phyloP scores from a whole-genome alignment of 2,329 filamentous ascomycete genomes.

The Dactylellina haptotyla region DNA sequence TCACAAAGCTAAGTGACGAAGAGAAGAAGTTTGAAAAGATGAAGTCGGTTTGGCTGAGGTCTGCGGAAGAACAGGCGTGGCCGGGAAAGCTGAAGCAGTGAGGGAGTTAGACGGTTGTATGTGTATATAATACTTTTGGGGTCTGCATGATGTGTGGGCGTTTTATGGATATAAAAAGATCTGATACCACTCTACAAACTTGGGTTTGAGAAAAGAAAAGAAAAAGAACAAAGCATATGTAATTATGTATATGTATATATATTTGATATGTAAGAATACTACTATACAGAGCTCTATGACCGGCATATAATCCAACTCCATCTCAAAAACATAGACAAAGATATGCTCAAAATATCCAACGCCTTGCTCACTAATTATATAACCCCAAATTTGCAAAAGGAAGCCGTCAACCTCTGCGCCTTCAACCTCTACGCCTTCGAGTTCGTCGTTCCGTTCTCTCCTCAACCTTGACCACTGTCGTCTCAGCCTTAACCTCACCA shows the following conservation, averaged over 20 bases:
- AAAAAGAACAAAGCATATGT: background rate
- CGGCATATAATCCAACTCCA: too few species aligned
- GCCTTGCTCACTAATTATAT: background rate
- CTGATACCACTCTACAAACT: constrained; percentile 30
- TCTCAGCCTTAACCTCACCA: constrained; percentile 56
- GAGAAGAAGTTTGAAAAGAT: constrained; percentile 81
- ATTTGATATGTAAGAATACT: background rate
- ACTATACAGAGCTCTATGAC: constrained; percentile 4
- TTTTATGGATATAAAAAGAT: constrained; percentile 18
- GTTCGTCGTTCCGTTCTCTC: constrained; percentile 56
- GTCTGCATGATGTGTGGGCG: constrained; percentile 26
- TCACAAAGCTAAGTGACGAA: constrained; percentile 73
- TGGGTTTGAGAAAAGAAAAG: background rate
- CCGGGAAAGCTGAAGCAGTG: constrained; percentile 31
- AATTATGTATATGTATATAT: too few species aligned
- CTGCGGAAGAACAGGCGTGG: constrained; percentile 24
- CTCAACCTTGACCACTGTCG: constrained; percentile 54
- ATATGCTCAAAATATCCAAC: background rate
- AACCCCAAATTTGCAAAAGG: constrained; percentile 1
- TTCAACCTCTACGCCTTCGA: constrained; percentile 37
- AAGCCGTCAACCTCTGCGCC: background rate
- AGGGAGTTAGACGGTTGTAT: background rate
- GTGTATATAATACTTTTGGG: constrained; percentile 6
- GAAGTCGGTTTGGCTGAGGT: constrained; percentile 65
- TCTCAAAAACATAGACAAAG: too few species aligned